These are phyloP conservation scores for Cytauxzoon felis DNA, from an alignment of 169 alveolate species.

Conservation along the genomic window DNA sequence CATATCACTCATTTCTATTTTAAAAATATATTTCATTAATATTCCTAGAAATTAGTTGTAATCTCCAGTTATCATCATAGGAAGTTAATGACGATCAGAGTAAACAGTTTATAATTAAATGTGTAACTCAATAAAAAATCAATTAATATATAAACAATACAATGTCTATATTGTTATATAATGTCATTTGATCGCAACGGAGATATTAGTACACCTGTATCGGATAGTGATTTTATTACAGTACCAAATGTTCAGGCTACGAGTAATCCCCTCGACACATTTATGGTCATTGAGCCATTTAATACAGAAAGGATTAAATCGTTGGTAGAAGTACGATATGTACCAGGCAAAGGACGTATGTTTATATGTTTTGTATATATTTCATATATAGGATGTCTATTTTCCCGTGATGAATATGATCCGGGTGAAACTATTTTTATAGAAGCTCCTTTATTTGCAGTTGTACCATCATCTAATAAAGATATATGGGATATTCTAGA, in stretches of 20 bases:
- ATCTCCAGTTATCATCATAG: no score
- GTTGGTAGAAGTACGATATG: conserved; percentile 70
- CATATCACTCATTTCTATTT: no score
- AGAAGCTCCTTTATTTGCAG: conserved; percentile 75
- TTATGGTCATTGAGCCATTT: conserved; percentile 22
- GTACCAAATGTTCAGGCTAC: background rate
- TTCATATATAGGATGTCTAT: conserved; percentile 68
- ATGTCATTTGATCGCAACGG: conserved; percentile 1
- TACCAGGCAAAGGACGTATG: conserved; percentile 76
- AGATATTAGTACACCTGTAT: conserved; percentile 4
- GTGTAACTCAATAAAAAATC: no score
- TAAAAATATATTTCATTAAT: no score
- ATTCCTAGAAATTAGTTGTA: no score
- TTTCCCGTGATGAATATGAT: conserved; percentile 63
- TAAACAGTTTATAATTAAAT: no score
- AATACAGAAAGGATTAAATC: conserved; percentile 55
- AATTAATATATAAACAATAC: no score
- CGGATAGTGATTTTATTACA: no score
- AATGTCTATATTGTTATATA: no score
- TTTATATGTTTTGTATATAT: background rate
- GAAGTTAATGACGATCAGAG: no score
- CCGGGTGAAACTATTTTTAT: conserved; percentile 77
- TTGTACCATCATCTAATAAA: conserved; percentile 67
- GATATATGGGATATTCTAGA: conserved; percentile 66
- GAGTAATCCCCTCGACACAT: background rate